Base-by-base conservation (phyloP, 805 yeast species). In the Hanseniaspora nectarophila region DNA sequence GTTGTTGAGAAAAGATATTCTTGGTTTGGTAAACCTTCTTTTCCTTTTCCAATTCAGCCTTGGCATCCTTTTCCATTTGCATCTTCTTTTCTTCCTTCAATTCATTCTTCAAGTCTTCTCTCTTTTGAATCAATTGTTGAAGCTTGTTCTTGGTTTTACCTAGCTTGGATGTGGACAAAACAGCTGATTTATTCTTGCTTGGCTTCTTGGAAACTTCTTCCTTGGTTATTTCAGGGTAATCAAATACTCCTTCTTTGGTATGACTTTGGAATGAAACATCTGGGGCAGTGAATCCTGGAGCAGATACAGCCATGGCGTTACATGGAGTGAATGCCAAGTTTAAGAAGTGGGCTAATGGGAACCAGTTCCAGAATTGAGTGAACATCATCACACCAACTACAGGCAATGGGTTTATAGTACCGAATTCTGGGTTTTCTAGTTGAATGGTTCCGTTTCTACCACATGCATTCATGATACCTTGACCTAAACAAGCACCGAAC, bases 401-500 rank as follows among this genome's bases (percentile, higher is more conserved):
- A 0, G 96, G 92, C 67, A 85, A 84, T 63, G 82, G 80, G 68
- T 92, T 90, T 58, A 92, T 75, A 20, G 95, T 87, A 55, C 88
- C 94, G 38, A 95, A 87, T 59, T 88, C 89, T 23, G 80, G 62
- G 65, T 89, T 86, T 67, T 92, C 97, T 47, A 90, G 73, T 59
- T 84, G 84, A 57, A 92, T 88, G 0, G 97, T 88, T n/a, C 85
- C 95, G 61, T 92, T 92, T 64, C 97, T 80, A 12, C 98, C 98
- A 68, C 98, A 97, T 10, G 97, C 98, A 70, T 92, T 97, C 65
- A 92, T 81, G 57, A 92, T 90, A 67, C 98, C 98, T 71, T 90
- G 97, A 13, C 95, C 90, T 46, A 92, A 71, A 16, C 97, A 86
- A 29, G 97, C 97, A 64, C 98, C 98, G 69, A 90, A 92, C 70